Evolutionary conservation across 768 basidiomycete genomes (phyloP), one percentile per base, ranked within the genome.

Genomic region (Rossbeevera mucosa): DNA sequence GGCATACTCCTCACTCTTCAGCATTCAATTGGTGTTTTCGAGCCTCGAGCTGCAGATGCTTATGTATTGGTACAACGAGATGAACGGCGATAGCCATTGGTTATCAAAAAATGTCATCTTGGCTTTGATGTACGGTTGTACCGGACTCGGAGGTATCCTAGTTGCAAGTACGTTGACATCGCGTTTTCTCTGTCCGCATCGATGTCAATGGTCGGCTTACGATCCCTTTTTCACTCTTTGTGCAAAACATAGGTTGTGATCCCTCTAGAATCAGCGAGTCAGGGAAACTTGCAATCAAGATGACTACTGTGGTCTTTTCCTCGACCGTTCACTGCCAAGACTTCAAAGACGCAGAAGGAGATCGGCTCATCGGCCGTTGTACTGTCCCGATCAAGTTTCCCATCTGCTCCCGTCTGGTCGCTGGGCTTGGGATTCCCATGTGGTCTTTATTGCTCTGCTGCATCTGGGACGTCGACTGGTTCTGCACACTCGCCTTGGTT

Each of bases 271-370:
- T 72, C 20, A 70, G 67, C 26, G 52, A 62, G 7, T 67, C 66
- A 0, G 68, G 61, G 4, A 55, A 59, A 40, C 52, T 70, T 4
- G 69, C 76, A 0, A 55, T 73, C 38, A 62, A 64, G 38, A 52
- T 74, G 47, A 75, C 71, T 24, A 64, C 68, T 5, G 64, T 65
- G 0, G 70, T 77, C 11, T 69, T 78, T 38, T 59, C 71, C 3
- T 76, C 77, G 0, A 79, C 77, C 4, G 73, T 78, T 8, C 77
- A 79, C 16, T 71, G 75, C 2, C 75, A 78, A 60, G 79, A 80
- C 53, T 80, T 75, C 50, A 67, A 73, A 26, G 79, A 80, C 49
- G 58, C 70, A 9, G 64, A 66, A n/a, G 78, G 78, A 0, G 79
- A 79, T 47, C 57, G 59, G 3, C 44, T 65, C n/a, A 63, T 63